Evolutionary conservation across 2,329 filamentous ascomycete genomes (phyloP), one percentile per base, ranked within the genome.

Genomic region (Ploettnerulaceae sp.): DNA sequence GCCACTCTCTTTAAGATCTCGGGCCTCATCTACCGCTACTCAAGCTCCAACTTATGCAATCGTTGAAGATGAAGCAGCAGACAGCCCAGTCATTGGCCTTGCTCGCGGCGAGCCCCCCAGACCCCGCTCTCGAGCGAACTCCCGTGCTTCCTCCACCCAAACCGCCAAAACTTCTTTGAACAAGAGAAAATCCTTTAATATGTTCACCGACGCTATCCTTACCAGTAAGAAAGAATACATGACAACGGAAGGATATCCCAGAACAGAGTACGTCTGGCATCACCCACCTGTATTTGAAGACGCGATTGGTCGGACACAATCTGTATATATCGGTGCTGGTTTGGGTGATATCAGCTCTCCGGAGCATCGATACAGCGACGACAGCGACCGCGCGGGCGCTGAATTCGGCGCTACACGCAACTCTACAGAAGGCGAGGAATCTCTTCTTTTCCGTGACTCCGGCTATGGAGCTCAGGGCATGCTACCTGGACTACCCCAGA

Each of bases 231-330:
- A 56, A 37, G 53, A 57, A 20, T 55, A 48, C 11, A 56, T 49
- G 6, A 55, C 57, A 1, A 36, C 54, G 33, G 55, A 58, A 5
- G 58, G 58, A 1, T 25, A 53, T 9, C 57, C 56, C 0, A 51
- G 47, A 14, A 61, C 53, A 1, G 60, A 63, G 42, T 58, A 55
- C 20, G 50, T 58, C 14, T 62, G 60, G 60, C 48, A 49, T n/a
- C 58, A 63, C 40, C 53, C 57, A 12, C 58, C 60, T 3, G 47
- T 52, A 4, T 51, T 59, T 9, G 53, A 59, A 18, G 55, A 52
- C 17, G 47, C 36, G 1, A 45, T 48, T 1, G 48, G 51, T 2
- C 43, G 48, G 6, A 49, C 51, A 8, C 46, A 51, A 4, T 55
- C 58, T 14, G 47, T 58, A 11, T 39, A 48, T 18, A 47, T 59